Percentiles rank a stretch among this genome's conserved stretches.
Conservation (phyloP, 139 green algal genomes). For the Axilococcus clingmanii region DNA sequence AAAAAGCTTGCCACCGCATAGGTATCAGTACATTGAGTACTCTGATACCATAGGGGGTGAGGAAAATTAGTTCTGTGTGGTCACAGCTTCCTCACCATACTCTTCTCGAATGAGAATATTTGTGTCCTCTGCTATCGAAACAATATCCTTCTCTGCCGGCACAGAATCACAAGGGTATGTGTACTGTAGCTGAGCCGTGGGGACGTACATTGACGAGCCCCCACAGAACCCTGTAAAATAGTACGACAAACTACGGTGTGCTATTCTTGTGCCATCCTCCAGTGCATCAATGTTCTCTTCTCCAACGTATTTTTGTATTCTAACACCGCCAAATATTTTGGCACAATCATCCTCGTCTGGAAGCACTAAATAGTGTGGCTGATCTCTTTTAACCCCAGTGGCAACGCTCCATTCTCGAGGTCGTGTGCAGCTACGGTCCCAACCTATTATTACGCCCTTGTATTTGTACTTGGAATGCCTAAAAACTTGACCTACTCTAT, state of each 20-base stretch:
- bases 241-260: constrained; percentile 14
- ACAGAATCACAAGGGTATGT: constrained; percentile 8
- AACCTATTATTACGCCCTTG: constrained; percentile 18
- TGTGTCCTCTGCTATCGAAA: constrained; percentile 5
- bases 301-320: constrained; percentile 20
- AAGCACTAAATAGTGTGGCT: constrained; percentile 16
- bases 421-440: constrained; percentile 17
- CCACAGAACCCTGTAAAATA: constrained; percentile 17
- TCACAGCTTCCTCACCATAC: background rate
- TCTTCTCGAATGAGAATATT: constrained; percentile 13
- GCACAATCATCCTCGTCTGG: constrained; percentile 19
- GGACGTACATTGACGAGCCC: constrained; percentile 16
- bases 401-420: constrained; percentile 14
- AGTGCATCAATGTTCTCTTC: constrained; percentile 28
- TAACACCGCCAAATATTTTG: constrained; percentile 18
- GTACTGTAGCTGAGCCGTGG: constrained; percentile 15
- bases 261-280: constrained; percentile 1
- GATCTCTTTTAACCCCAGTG: constrained; percentile 6
- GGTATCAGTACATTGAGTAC: constrained; percentile 3
- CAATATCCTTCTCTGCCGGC: background rate
- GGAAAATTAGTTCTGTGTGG: background rate
- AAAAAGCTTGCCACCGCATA: constrained; percentile 35
- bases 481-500: constrained; percentile 19
- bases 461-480: constrained; percentile 21
- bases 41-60: background rate